Base-by-base conservation (phyloP, 352 stramenopile genomes). In the Pilasporangium apinafurcum region DNA sequence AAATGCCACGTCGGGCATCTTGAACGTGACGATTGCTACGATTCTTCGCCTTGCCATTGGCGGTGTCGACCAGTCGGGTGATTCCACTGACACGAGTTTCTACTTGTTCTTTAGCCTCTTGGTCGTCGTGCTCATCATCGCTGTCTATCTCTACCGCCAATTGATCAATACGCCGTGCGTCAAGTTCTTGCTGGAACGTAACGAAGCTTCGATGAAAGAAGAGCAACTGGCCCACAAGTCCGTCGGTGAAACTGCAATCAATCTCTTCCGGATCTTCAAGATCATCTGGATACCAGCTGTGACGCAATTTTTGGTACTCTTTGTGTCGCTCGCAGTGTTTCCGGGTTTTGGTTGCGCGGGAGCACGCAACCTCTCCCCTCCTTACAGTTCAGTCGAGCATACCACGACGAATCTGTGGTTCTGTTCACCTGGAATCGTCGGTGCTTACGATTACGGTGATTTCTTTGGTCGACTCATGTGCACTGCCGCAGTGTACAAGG, bases 81-180 rank as follows among this genome's bases (percentile, higher is more conserved):
- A 39, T 33, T 63, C 56, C 12, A 56, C 53, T 16, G 49, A 60
- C 29, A 47, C 67, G 12, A 40, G 44, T 6, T 85, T 87, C 51
- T 85, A 83, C 54, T 47, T 87, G 22, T 85, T 83, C 48, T 82
- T 87, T 45, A 50, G 46, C 0, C 49, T 85, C 27, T 47, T 83
- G 1, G 59, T 84, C 22, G 17, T 82, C 20, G 65, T 86, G 30
- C 54, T 74, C 4, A 21, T 86, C 21, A 32, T 25, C 1, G 75
- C 72, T 5, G 33, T 88, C 0, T 52, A 58, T 25, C 34, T 86
- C 12, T 83, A 86, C 51, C 43, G 42, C 16, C 44, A 38, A 8
- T 20, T 86, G 0, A 53, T 41, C 13, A 52, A 37, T 5, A 34
- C 86, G 17, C 51, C 64, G 3, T 68, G 50, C 37, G 68, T 84